Evolutionary conservation across 257 asterid species (phyloP).

Genomic region (Lithospermum erythrorhizon): DNA sequence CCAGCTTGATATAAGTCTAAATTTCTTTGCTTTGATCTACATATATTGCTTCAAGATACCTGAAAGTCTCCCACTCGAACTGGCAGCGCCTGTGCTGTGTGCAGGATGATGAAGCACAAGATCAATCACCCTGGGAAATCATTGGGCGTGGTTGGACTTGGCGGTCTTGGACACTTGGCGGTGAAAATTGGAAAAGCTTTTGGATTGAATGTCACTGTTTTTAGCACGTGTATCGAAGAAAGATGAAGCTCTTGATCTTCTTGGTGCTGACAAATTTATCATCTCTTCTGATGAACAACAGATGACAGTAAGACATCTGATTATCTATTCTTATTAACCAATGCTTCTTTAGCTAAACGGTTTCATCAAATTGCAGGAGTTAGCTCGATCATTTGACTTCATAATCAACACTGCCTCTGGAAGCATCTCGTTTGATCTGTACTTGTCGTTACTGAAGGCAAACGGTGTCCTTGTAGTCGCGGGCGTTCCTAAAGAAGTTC

Average conservation of each 20-base stretch:
- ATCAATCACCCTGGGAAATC: constrained; percentile 88
- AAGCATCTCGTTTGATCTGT: constrained; percentile 52
- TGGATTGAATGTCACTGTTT: constrained; percentile 76
- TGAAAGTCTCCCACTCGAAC: constrained; percentile 47
- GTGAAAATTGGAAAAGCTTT: constrained; percentile 91
- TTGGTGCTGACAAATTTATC: constrained; percentile 76
- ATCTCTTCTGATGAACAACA: constrained; percentile 66
- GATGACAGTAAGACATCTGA: constrained; percentile 38
- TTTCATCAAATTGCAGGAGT: constrained; percentile 37
- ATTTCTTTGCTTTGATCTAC: constrained; percentile 6
- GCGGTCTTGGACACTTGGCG: constrained; percentile 93
- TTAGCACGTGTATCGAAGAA: constrained; percentile 78
- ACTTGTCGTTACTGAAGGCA: constrained; percentile 55
- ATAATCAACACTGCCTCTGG: constrained; percentile 71
- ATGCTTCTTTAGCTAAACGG: not conserved
- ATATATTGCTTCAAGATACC: constrained; percentile 77
- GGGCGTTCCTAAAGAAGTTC: constrained; percentile 76
- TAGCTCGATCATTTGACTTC: constrained; percentile 57
- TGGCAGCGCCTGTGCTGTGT: constrained; percentile 85
- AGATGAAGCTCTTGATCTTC: constrained; percentile 59
- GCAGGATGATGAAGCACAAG: constrained; percentile 45
- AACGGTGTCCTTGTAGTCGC: constrained; percentile 64
- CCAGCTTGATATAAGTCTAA: not conserved
- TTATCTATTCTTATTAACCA: not conserved
- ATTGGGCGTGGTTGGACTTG: constrained; percentile 77